These are phyloP conservation scores for Cladosporium colombiae DNA, from an alignment of 2,329 filamentous ascomycete species.

Conservation along the genomic window DNA sequence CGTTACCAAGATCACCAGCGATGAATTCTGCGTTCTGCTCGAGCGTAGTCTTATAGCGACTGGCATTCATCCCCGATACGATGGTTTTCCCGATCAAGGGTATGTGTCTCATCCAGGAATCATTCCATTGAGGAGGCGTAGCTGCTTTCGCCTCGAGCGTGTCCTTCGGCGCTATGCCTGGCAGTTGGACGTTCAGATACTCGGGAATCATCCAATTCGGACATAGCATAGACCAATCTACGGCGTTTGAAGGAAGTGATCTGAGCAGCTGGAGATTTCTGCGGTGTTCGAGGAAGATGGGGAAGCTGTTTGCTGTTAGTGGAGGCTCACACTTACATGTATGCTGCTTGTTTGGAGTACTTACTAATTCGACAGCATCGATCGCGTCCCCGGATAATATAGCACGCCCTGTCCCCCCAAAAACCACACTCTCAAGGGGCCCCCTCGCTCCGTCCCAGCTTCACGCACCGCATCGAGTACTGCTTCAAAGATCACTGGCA, in stretches of 20 bases:
- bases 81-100: slow-evolving; percentile 39
- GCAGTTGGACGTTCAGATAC: slow-evolving; percentile 29
- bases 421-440: slow-evolving; percentile 44
- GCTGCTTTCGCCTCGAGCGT: slow-evolving; percentile 35
- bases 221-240: slow-evolving; percentile 45
- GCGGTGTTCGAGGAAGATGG: slow-evolving; percentile 40
- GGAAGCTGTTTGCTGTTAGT: slow-evolving; percentile 30
- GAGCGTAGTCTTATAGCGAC: slow-evolving; percentile 41
- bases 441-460: slow-evolving; percentile 38
- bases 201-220: slow-evolving; percentile 41
- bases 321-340: not conserved
- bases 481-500: slow-evolving; percentile 42
- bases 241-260: slow-evolving; percentile 31
- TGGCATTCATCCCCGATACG: slow-evolving; percentile 32
- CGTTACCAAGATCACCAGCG: slow-evolving; percentile 41
- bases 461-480: slow-evolving; percentile 38
- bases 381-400: slow-evolving; percentile 39
- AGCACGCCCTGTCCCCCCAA: slow-evolving; percentile 40
- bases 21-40: slow-evolving; percentile 49
- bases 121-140: slow-evolving; percentile 39
- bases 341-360: slow-evolving; percentile 15
- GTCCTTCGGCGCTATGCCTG: not conserved
- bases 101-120: slow-evolving; percentile 37
- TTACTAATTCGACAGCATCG: slow-evolving; percentile 40
- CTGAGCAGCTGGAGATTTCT: slow-evolving; percentile 36